Base-by-base conservation (phyloP, 164 flowering plant species). In the Taxillus chinensis region DNA sequence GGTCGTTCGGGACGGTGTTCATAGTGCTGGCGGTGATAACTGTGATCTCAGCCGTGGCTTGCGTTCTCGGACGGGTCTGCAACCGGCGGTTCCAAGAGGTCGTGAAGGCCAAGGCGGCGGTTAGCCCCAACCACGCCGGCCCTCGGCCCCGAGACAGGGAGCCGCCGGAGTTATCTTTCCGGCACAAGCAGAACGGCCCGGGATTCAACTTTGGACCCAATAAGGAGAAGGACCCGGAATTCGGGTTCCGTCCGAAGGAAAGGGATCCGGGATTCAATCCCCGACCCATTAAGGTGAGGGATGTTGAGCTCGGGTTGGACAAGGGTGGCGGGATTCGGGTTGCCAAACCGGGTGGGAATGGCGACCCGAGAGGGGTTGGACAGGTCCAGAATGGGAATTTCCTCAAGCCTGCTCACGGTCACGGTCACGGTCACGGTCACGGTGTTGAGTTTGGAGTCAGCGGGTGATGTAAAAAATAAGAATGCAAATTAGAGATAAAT, bases 1-100 rank as follows among this genome's bases (percentile, higher is more conserved):
- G 91, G 12, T 84, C 93, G 0, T 92, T 87, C 52, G 92, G 88
- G 57, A 78, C 87, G 0, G 96, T 92, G 6, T 87, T 89, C 54
- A 80, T 79, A 7, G 91, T 86, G 42, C 68, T 92, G 59, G 84
- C 90, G 13, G 80, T 85, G 7, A 86, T 89, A 41, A 62, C 82
- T 8, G 93, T 82, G 10, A 61, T 92, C 8, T 77, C 90, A 5
- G 87, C 76, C 38, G 45, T 84, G 39, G 89, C 95, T 48, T 87
- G 95, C 71, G 73, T 70, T 54, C 68, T 92, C 41, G 91, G 93
- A 9, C 73, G 89, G 41, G 55, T 86, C 61, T 85, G 91, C 60
- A 77, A 70, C 67, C 70, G 75, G 51, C 75, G 82, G 8, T 6
- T 45, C 3, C 68, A 41, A 45, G 48, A 1, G 9, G 7, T 27